These are phyloP conservation scores for Eucalyptus shirleyi DNA, from an alignment of 345 rosid genomes.

Conservation along the genomic window DNA sequence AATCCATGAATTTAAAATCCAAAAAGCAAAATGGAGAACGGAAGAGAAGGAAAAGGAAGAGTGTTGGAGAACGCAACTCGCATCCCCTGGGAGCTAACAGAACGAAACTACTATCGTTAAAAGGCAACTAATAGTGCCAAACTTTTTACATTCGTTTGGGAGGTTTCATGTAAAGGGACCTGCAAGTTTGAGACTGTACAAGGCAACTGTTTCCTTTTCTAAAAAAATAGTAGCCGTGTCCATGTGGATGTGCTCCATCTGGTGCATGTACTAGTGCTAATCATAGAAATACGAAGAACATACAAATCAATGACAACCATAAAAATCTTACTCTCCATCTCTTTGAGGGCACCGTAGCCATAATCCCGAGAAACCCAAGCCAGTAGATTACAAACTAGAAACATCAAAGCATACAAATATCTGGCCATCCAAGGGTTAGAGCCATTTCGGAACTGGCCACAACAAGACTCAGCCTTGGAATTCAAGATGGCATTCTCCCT, in stretches of 20 bases:
- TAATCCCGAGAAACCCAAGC: slow-evolving; percentile 95
- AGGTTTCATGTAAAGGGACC: background rate
- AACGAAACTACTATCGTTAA: background rate
- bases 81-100: background rate
- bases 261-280: background rate
- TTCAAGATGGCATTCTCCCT: slow-evolving; percentile 11
- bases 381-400: slow-evolving; percentile 62
- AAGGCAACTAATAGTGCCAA: background rate
- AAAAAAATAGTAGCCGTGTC: background rate
- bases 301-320: background rate
- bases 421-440: slow-evolving; percentile 97
- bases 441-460: slow-evolving; percentile 65
- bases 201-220: background rate
- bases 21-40: background rate
- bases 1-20: background rate
- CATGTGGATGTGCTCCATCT: background rate
- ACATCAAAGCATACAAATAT: slow-evolving; percentile 69
- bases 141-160: background rate
- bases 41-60: background rate
- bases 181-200: background rate
- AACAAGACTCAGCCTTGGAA: slow-evolving; percentile 54
- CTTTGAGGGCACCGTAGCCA: slow-evolving; percentile 43
- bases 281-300: background rate
- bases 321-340: slow-evolving; percentile 58
- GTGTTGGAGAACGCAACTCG: background rate